A percentile compares a stretch with the other conserved stretches of the same genome.
Conservation (phyloP, 768 basidiomycete species). For the Mycena kentingensis region DNA sequence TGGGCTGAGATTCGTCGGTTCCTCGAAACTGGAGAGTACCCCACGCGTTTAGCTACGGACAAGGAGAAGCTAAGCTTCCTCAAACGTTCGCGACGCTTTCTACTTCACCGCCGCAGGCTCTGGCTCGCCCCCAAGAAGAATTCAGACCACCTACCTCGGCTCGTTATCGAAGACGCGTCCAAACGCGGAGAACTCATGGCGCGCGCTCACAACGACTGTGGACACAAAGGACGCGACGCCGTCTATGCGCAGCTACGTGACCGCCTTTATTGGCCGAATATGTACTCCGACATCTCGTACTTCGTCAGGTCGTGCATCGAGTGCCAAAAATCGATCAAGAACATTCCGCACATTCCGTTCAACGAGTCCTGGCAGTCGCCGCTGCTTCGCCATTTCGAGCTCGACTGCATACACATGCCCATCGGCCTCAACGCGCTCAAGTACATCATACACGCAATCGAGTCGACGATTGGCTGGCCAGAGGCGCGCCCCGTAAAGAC, state of each 20-base stretch:
- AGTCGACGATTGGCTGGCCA: constrained; percentile 24
- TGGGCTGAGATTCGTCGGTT: constrained; percentile 24
- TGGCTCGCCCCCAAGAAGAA: constrained; percentile 20
- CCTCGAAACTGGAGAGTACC: constrained; percentile 2
- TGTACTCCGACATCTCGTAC: constrained; percentile 32
- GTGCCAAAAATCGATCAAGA: constrained; percentile 31
- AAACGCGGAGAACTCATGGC: constrained; percentile 24
- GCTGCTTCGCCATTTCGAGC: constrained; percentile 28
- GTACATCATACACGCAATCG: constrained; percentile 30
- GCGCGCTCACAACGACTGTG: constrained; percentile 27
- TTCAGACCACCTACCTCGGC: constrained; percentile 17
- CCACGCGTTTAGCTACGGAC: constrained; percentile 5
- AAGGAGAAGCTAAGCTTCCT: constrained; percentile 7
- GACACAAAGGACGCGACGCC: constrained; percentile 22
- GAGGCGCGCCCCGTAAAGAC: constrained; percentile 21
- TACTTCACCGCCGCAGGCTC: constrained; percentile 21
- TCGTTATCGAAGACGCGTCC: constrained; percentile 23
- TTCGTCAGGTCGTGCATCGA: constrained; percentile 35
- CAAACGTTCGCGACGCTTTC: constrained; percentile 14
- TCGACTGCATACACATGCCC: constrained; percentile 36
- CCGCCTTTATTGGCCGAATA: constrained; percentile 40
- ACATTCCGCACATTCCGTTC: constrained; percentile 25
- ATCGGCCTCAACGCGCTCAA: constrained; percentile 21
- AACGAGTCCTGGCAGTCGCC: constrained; percentile 21
- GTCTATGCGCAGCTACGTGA: constrained; percentile 26